Evolutionary conservation across 23 red algal genomes (phyloP).

Genomic region (Pyropia yezoensis): DNA sequence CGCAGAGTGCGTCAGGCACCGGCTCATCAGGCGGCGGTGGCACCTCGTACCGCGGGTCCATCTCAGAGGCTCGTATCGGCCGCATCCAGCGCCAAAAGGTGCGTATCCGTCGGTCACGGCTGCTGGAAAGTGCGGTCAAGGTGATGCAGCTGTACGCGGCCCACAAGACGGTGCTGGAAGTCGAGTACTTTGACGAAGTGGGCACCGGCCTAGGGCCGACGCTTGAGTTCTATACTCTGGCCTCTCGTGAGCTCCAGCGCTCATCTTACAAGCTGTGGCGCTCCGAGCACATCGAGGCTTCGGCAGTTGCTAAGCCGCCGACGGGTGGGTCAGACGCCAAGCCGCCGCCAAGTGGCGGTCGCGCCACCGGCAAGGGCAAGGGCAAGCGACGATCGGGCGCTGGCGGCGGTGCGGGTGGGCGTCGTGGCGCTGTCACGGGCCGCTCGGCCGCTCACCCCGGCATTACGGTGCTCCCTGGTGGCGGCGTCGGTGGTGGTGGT

Average conservation of each 20-base stretch:
- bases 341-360: background rate
- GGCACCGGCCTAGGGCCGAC: conserved; percentile 96
- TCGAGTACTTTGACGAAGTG: conserved; percentile 91
- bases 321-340: conserved; percentile 6
- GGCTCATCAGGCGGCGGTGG: conserved; percentile 10
- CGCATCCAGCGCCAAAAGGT: conserved; percentile 94
- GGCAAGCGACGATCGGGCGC: too few relatives aligned
- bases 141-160: conserved; percentile 79
- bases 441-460: too few relatives aligned
- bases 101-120: conserved; percentile 56
- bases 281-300: conserved; percentile 3
- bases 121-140: conserved; percentile 78
- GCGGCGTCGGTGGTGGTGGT: too few relatives aligned
- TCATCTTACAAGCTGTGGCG: conserved; percentile 72
- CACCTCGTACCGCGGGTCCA: conserved; percentile 7
- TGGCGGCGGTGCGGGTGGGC: too few relatives aligned
- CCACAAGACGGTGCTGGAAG: conserved; percentile 79
- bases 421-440: too few relatives aligned
- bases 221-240: conserved; percentile 95
- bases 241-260: conserved; percentile 83
- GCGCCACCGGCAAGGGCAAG: background rate
- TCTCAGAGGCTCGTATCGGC: conserved; percentile 53
- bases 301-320: too few relatives aligned
- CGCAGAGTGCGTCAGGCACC: conserved; percentile 14
- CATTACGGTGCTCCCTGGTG: too few relatives aligned